phyloP scores from a whole-genome alignment of 306 rosid species.

The Prosopis cineraria region DNA sequence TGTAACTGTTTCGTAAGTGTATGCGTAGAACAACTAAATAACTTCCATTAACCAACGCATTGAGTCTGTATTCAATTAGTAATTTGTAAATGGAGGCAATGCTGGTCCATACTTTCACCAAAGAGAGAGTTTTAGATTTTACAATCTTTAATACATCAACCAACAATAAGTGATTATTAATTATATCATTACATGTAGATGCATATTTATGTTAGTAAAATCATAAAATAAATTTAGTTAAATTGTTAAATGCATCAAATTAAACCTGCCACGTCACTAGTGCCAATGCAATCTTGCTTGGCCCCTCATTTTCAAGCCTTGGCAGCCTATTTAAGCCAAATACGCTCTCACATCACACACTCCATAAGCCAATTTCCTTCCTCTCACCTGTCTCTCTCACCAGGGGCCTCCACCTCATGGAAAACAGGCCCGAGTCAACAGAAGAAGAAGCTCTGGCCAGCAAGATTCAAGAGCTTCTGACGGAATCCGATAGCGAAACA shows the following conservation, averaged over 20 bases:
- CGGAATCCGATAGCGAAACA: conserved; percentile 26
- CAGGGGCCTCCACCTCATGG: not conserved
- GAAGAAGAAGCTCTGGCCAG: conserved; percentile 24
- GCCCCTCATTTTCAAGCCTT: not conserved
- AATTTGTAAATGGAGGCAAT: no score
- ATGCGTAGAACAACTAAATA: no score
- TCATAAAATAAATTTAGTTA: no score
- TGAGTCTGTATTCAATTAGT: no score
- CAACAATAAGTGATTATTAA: no score
- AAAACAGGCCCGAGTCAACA: not conserved
- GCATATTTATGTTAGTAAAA: no score
- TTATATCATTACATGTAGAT: no score
- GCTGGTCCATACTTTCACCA: no score
- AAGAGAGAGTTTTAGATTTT: no score
- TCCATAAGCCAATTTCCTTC: not conserved
- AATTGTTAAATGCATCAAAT: not conserved
- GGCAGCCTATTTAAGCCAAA: not conserved
- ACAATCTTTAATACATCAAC: no score
- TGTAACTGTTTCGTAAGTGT: no score
- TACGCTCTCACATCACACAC: not conserved
- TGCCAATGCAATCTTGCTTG: not conserved
- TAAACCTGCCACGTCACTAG: not conserved
- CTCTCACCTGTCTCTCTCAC: not conserved
- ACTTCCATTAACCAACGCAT: no score
- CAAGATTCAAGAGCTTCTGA: conserved; percentile 34